Percentiles rank a stretch among this genome's conserved stretches.
Conservation (phyloP, 2,329 filamentous ascomycete genomes). For the Fusarium caatingaense region DNA sequence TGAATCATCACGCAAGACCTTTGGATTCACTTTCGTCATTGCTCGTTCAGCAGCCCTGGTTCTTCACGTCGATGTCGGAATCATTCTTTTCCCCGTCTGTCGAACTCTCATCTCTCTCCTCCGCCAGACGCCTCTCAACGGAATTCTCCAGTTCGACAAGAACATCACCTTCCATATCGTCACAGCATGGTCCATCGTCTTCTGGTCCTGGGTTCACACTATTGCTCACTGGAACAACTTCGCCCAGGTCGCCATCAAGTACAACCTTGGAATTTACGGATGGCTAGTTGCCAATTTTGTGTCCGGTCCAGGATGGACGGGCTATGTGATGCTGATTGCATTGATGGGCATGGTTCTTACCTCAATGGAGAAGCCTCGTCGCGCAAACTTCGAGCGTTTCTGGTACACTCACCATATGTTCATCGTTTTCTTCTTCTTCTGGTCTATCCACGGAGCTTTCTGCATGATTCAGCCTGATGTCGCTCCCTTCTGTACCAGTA, state of each 20-base stretch:
- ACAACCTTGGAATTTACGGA: slow-evolving; percentile 81
- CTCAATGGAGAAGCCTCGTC: slow-evolving; percentile 79
- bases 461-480: slow-evolving; percentile 91
- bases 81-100: slow-evolving; percentile 85
- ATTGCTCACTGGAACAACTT: slow-evolving; percentile 91
- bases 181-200: slow-evolving; percentile 87
- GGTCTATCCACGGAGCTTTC: slow-evolving; percentile 89
- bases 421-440: slow-evolving; percentile 89
- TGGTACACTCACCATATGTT: slow-evolving; percentile 94
- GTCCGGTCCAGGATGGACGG: slow-evolving; percentile 86
- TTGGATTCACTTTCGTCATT: slow-evolving; percentile 81
- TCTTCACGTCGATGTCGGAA: slow-evolving; percentile 83
- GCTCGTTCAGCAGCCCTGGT: slow-evolving; percentile 80
- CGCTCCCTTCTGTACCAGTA: slow-evolving; percentile 79
- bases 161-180: slow-evolving; percentile 90
- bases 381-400: slow-evolving; percentile 88
- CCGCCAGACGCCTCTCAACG: slow-evolving; percentile 83
- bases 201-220: slow-evolving; percentile 88
- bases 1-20: slow-evolving; percentile 71
- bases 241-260: slow-evolving; percentile 78
- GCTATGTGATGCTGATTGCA: slow-evolving; percentile 84
- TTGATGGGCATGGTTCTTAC: slow-evolving; percentile 84
- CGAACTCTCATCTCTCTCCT: slow-evolving; percentile 84
- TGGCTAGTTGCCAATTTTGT: slow-evolving; percentile 82
- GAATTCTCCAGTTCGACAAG: slow-evolving; percentile 89